These are phyloP conservation scores for Kwoniella heveanensis DNA, from an alignment of 768 basidiomycete genomes.

Conservation along the genomic window DNA sequence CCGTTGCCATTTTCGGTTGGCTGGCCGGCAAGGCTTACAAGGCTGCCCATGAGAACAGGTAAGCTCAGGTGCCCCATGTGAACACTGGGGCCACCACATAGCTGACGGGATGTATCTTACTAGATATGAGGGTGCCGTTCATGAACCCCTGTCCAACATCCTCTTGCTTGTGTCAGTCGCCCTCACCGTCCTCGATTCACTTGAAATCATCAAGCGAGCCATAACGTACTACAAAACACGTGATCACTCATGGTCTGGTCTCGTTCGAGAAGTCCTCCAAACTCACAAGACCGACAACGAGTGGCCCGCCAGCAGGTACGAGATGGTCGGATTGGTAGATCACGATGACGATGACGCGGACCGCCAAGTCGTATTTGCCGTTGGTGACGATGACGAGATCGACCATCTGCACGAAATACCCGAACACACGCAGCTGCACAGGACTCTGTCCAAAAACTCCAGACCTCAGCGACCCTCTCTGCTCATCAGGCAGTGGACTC, in stretches of 20 bases:
- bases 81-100: too few species aligned
- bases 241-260: constrained; percentile 31
- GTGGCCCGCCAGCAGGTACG: constrained; percentile 32
- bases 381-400: constrained; percentile 34
- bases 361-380: constrained; percentile 44
- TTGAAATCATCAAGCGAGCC: constrained; percentile 35
- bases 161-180: constrained; percentile 60
- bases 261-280: constrained; percentile 22
- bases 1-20: constrained; percentile 66
- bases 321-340: constrained; percentile 38
- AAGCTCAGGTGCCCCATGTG: too few species aligned
- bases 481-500: constrained; percentile 28
- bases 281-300: constrained; percentile 8
- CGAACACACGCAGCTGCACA: neutral
- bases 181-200: constrained; percentile 64
- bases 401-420: constrained; percentile 7
- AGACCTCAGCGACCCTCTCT: constrained; percentile 28
- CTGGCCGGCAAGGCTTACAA: constrained; percentile 70
- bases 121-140: constrained; percentile 61
- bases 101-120: too few species aligned
- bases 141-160: constrained; percentile 68
- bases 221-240: constrained; percentile 18
- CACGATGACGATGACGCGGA: constrained; percentile 13
- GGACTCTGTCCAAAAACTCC: neutral
- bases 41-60: constrained; percentile 82